phyloP scores from a whole-genome alignment of 495 filamentous ascomycete genomes.

The Aspergillus olivimuriae region DNA sequence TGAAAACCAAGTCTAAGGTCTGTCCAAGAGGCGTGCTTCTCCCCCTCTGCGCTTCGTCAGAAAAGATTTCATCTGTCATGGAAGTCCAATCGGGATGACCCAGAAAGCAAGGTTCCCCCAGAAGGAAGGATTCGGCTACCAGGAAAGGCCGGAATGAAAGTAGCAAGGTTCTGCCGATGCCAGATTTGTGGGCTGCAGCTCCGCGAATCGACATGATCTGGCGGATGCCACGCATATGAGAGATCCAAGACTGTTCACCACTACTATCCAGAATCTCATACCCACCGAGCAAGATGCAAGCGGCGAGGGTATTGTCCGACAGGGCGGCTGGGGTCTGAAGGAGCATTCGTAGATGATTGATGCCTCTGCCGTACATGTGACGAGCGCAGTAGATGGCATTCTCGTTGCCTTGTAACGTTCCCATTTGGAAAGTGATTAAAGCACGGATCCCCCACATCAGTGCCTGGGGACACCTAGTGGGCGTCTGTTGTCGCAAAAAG shows the following conservation, averaged over 20 bases:
- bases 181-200: slow-evolving; percentile 14
- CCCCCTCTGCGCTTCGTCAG: slow-evolving; percentile 4
- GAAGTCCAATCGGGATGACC: slow-evolving; percentile 17
- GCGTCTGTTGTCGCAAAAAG: not conserved
- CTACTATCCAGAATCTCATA: slow-evolving; percentile 25
- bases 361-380: slow-evolving; percentile 13
- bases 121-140: slow-evolving; percentile 16
- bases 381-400: slow-evolving; percentile 10
- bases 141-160: slow-evolving; percentile 20
- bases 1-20: slow-evolving; percentile 8
- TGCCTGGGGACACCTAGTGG: not conserved
- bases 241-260: slow-evolving; percentile 18
- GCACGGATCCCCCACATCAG: slow-evolving; percentile 5
- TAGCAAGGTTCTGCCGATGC: slow-evolving; percentile 19
- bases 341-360: slow-evolving; percentile 3
- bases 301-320: slow-evolving; percentile 14
- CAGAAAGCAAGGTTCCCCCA: slow-evolving; percentile 19
- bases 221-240: slow-evolving; percentile 23
- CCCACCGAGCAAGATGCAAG: slow-evolving; percentile 18
- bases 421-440: slow-evolving; percentile 5
- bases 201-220: slow-evolving; percentile 22
- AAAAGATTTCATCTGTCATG: slow-evolving; percentile 10
- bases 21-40: slow-evolving; percentile 1
- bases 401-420: slow-evolving; percentile 3
- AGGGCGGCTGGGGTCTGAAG: slow-evolving; percentile 1